These are phyloP conservation scores for Centella asiatica DNA, from an alignment of 129 eudicot genomes.

Conservation along the genomic window DNA sequence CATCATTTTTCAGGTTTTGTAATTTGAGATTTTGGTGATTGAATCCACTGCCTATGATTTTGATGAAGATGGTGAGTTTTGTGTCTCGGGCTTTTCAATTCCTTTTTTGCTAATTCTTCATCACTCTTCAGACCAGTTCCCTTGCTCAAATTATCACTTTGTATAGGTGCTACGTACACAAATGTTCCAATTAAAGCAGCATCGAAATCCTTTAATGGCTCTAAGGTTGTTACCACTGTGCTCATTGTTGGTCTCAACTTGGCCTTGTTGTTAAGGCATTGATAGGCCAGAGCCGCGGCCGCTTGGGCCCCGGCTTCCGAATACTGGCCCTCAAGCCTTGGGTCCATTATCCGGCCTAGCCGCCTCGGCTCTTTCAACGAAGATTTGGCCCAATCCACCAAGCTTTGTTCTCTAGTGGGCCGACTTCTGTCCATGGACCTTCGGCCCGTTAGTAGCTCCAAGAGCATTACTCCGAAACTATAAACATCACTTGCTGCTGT, in stretches of 20 bases:
- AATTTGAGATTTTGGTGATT: slow-evolving; percentile 28
- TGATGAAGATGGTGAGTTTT: slow-evolving; percentile 28
- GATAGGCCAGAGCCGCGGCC: slow-evolving; percentile 75
- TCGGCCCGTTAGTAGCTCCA: slow-evolving; percentile 75
- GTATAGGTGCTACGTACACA: slow-evolving; percentile 64
- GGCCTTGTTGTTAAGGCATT: slow-evolving; percentile 68
- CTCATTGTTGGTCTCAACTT: slow-evolving; percentile 62
- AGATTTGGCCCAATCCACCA: slow-evolving; percentile 81
- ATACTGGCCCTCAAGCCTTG: slow-evolving; percentile 70
- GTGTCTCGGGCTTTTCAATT: slow-evolving; percentile 18
- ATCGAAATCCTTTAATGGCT: slow-evolving; percentile 38
- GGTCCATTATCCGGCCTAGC: slow-evolving; percentile 65
- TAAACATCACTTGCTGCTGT: slow-evolving; percentile 93
- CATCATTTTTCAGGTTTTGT: slow-evolving; percentile 19
- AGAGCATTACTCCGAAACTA: slow-evolving; percentile 74
- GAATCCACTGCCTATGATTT: slow-evolving; percentile 25
- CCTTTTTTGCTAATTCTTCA: slow-evolving; percentile 8
- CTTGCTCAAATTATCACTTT: slow-evolving; percentile 9
- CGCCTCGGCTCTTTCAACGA: slow-evolving; percentile 42
- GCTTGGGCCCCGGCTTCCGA: slow-evolving; percentile 59
- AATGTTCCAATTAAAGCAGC: slow-evolving; percentile 37
- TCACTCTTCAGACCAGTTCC: background rate
- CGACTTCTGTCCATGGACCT: slow-evolving; percentile 73
- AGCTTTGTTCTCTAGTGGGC: slow-evolving; percentile 60
- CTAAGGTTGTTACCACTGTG: slow-evolving; percentile 45